Conservation (phyloP, 2,329 filamentous ascomycete genomes). For the Clathrospora elynae region DNA sequence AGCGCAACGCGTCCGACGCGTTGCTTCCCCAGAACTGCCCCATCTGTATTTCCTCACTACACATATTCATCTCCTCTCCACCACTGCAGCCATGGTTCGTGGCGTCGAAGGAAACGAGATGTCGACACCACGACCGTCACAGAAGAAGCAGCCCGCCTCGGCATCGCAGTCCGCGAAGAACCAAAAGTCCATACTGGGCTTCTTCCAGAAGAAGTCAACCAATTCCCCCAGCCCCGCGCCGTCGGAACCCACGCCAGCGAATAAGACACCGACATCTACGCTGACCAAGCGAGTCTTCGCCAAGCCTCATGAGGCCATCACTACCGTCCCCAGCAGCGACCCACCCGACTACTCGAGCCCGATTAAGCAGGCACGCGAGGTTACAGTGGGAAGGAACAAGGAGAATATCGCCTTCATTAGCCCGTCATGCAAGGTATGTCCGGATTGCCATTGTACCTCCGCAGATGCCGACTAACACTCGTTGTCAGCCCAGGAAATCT, state of each 20-base stretch:
- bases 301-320: conserved; percentile 55
- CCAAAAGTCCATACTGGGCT: conserved; percentile 76
- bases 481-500: conserved; percentile 61
- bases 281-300: conserved; percentile 43
- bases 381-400: conserved; percentile 57
- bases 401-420: conserved; percentile 66
- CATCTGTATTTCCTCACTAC: not conserved
- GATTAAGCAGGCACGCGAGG: conserved; percentile 64
- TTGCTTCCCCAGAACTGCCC: not conserved
- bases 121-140: conserved; percentile 51
- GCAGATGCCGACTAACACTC: conserved; percentile 11
- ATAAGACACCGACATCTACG: conserved; percentile 33
- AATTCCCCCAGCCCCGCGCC: conserved; percentile 53
- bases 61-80: not conserved
- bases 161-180: conserved; percentile 60
- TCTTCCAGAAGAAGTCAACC: conserved; percentile 70
- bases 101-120: conserved; percentile 56
- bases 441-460: not conserved
- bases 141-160: conserved; percentile 54
- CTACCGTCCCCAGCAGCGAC: conserved; percentile 83
- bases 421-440: conserved; percentile 75
- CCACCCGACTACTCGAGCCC: conserved; percentile 69
- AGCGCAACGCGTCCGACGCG: not conserved
- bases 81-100: conserved; percentile 46
- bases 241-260: conserved; percentile 32